Percentiles rank a stretch among this genome's conserved stretches.
Conservation (phyloP, 225 moss, liverwort and hornwort genomes). For the Sphagnum tenellum region DNA sequence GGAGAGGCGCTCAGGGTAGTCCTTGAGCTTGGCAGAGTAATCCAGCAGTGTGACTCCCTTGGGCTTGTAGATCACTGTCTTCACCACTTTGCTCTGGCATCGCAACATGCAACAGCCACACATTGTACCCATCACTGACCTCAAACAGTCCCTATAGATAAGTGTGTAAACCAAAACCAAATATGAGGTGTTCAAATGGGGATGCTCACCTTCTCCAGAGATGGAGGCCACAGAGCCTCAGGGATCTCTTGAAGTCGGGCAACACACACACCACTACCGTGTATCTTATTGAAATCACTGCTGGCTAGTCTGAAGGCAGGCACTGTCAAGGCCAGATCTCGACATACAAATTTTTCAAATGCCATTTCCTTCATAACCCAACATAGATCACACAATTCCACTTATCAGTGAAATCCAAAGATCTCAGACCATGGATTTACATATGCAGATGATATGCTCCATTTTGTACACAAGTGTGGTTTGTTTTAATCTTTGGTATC, state of each 20-base stretch:
- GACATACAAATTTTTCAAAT: slow-evolving; percentile 55
- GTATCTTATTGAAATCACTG: slow-evolving; percentile 44
- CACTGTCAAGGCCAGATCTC: slow-evolving; percentile 61
- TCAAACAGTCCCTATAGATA: background rate
- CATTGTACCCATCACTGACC: background rate
- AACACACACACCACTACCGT: slow-evolving; percentile 39
- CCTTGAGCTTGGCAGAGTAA: slow-evolving; percentile 44
- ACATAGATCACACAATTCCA: background rate
- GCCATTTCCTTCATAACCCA: slow-evolving; percentile 32
- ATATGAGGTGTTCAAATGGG: background rate
- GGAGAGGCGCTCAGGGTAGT: slow-evolving; percentile 35
- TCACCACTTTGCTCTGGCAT: slow-evolving; percentile 75
- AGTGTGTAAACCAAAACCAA: background rate
- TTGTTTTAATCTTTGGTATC: no score
- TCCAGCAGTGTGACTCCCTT: slow-evolving; percentile 67
- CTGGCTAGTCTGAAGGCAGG: slow-evolving; percentile 81
- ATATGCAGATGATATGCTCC: no score
- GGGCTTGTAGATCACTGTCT: slow-evolving; percentile 47
- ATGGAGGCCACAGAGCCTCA: slow-evolving; percentile 73
- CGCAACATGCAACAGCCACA: background rate
- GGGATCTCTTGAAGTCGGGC: slow-evolving; percentile 72
- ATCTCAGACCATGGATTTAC: no score
- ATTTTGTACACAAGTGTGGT: no score
- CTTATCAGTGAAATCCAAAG: no score
- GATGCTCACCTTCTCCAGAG: slow-evolving; percentile 64